Conservation (phyloP, 352 stramenopile species). For the Phytophthora hybrid region DNA sequence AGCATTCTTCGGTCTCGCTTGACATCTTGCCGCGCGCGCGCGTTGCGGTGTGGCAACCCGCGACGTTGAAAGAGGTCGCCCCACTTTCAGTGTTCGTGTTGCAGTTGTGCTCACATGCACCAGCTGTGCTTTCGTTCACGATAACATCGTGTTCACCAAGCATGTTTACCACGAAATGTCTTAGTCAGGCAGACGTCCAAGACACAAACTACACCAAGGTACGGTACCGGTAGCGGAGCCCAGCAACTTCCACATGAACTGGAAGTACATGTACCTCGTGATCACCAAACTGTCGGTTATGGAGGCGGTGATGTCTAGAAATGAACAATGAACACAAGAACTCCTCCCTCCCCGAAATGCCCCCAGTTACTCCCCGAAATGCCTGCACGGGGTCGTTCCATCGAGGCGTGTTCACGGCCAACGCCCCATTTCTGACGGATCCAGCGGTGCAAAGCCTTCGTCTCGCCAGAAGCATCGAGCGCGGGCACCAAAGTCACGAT, state of each 20-base stretch:
- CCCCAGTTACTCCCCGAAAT: background rate
- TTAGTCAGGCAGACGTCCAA: background rate
- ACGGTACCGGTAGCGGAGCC: too few relatives aligned
- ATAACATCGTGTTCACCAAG: background rate
- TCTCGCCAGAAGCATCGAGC: conserved; percentile 3
- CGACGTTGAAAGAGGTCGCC: too few relatives aligned
- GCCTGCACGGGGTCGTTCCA: conserved; percentile 5
- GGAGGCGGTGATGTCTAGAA: too few relatives aligned
- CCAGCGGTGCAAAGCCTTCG: conserved; percentile 15
- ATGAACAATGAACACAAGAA: too few relatives aligned
- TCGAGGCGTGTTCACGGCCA: conserved; percentile 13
- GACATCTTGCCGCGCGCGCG: too few relatives aligned
- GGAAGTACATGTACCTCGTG: too few relatives aligned
- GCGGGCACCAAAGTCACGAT: conserved; percentile 11
- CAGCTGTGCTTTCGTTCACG: conserved; percentile 14
- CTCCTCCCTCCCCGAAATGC: background rate
- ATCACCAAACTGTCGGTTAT: too few relatives aligned
- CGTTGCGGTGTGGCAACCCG: too few relatives aligned
- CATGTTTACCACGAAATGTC: conserved; percentile 5
- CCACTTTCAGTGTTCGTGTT: background rate
- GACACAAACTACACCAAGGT: too few relatives aligned
- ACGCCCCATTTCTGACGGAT: conserved; percentile 31
- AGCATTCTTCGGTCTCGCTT: too few relatives aligned
- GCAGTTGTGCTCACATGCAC: background rate
- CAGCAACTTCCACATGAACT: too few relatives aligned